Evolutionary conservation across 768 basidiomycete species (phyloP), one percentile per base, ranked within the genome.

Genomic region (Sistotremastrum suecicum): DNA sequence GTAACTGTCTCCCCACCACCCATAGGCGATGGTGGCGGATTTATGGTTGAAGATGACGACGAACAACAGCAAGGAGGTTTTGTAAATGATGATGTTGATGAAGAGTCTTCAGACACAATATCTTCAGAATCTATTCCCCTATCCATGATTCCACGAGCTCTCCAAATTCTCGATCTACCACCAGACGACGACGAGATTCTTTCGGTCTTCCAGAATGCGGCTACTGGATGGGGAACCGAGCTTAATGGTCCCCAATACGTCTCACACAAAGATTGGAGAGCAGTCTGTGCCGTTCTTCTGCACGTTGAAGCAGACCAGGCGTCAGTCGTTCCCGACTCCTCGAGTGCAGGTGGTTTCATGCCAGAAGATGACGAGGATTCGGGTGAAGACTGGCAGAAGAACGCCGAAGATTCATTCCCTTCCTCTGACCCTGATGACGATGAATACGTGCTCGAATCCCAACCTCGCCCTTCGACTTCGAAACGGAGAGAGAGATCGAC

Each of bases 231-330:
- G 85, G 60, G 60, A 41, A 64, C 60, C 8, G 30, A 41, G 33
- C 62, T 11, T 54, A 54, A 41, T 38, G 48, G 12, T 42, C 49
- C 32, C 43, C 50, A 28, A 52, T 53, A 9, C 39, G 72, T 90
- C 29, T 74, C 69, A 51, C 64, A 69, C 42, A 75, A 77, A 31
- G 86, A 88, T 56, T 90, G 83, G 82, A 72, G 82, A 35, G 71
- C 83, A 8, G 81, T 90, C 3, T 89, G 86, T 56, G 76, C 80
- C 7, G 80, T 80, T 3, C 63, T 90, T 8, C 65, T 89, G 3
- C 80, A 76, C 48, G 63, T 35, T 4, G 45, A 34, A 20, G n/a
- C 37, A 38, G 43, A 48, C 34, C 38, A 46, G 7, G 40, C 33
- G 1, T 20, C 33, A 33, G 33, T 28, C 6, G 34, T 35, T 43